phyloP scores from a whole-genome alignment of 1,284 basidiomycete species.

The Apiotrichum akiyoshidainum region DNA sequence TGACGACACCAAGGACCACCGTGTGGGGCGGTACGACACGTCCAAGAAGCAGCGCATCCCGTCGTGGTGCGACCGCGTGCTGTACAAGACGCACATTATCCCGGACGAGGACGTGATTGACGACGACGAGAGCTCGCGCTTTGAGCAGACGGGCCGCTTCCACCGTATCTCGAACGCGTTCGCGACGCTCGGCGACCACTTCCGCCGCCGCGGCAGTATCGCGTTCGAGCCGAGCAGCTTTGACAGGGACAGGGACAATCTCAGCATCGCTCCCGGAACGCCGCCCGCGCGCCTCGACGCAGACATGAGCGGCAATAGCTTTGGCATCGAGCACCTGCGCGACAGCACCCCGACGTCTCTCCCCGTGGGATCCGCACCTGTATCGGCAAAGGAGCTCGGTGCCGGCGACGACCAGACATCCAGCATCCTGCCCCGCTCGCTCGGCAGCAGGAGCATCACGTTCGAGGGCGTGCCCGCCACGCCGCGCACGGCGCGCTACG shows the following conservation, averaged over 20 bases:
- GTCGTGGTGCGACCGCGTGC: constrained; percentile 53
- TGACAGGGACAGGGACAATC: not conserved
- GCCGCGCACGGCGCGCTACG: not conserved
- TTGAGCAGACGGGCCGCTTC: constrained; percentile 11
- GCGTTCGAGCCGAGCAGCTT: not conserved
- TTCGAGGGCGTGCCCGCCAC: not conserved
- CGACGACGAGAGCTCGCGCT: constrained; percentile 7
- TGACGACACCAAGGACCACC: constrained; percentile 36
- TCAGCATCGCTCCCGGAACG: not conserved
- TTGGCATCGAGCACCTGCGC: not conserved
- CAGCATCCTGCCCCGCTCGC: not conserved
- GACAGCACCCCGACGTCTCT: not conserved
- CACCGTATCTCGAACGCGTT: constrained; percentile 35
- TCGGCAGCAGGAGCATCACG: not conserved
- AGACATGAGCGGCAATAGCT: too few relatives aligned
- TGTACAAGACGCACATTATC: constrained; percentile 48
- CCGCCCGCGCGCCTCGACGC: not conserved
- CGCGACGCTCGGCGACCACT: constrained; percentile 33
- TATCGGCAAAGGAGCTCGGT: too few relatives aligned
- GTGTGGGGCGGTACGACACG: constrained; percentile 53
- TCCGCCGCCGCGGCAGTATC: constrained; percentile 21
- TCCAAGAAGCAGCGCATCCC: constrained; percentile 55
- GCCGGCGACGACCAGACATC: not conserved
- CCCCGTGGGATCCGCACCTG: too few relatives aligned
- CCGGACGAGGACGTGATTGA: constrained; percentile 25